Evolutionary conservation across 176 grass and related monocot genomes (phyloP).

Genomic region (Carex kokanica): DNA sequence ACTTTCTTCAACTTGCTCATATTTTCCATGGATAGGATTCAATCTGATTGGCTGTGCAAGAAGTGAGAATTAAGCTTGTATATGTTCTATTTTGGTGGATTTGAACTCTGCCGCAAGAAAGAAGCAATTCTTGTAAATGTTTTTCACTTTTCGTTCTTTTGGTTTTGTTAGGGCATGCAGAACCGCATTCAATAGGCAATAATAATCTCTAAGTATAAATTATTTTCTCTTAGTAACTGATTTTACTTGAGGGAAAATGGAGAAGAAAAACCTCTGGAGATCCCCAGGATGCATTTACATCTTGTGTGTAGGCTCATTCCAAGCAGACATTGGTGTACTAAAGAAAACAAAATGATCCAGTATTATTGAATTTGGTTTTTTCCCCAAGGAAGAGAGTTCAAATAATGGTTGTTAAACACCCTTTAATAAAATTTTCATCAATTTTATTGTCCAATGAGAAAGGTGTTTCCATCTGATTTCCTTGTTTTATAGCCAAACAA

Average conservation of each 20-base stretch:
- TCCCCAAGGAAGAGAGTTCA: neutral
- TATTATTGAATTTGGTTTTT: neutral
- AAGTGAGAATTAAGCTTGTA: neutral
- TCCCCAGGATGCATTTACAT: neutral
- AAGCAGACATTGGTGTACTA: neutral
- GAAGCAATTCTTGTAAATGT: neutral
- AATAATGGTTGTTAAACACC: neutral
- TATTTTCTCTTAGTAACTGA: neutral
- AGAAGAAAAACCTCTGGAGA: neutral
- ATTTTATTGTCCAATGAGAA: neutral
- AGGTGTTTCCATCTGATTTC: neutral
- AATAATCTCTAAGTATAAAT: neutral
- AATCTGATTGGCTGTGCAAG: constrained; percentile 1
- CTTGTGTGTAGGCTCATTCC: neutral
- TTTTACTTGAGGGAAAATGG: neutral
- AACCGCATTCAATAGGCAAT: neutral
- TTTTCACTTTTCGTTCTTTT: neutral
- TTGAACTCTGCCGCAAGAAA: neutral
- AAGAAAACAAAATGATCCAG: neutral
- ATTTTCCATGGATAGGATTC: neutral
- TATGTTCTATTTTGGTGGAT: constrained; percentile 4
- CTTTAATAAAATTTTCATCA: neutral
- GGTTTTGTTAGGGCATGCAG: neutral
- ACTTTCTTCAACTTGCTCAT: neutral
- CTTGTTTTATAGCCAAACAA: neutral